A percentile compares a stretch with the other conserved stretches of the same genome.
Conservation (phyloP, 1,139 yeast species). For the Suhomyces wounanorum region DNA sequence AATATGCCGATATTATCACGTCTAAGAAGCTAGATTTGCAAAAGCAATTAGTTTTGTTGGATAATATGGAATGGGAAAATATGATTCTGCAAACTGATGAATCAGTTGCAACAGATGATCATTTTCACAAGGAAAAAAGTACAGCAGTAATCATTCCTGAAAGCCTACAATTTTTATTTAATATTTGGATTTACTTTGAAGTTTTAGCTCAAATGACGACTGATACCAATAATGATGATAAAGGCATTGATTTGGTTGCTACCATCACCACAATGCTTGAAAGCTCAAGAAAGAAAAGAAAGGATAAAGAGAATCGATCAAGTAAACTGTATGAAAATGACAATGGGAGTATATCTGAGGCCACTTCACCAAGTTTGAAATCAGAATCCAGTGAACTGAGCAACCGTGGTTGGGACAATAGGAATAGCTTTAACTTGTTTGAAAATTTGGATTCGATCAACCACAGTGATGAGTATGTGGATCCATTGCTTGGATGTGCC, state of each 20-base stretch:
- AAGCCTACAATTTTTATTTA: constrained; percentile 56
- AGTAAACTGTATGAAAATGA: constrained; percentile 9
- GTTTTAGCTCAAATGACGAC: constrained; percentile 67
- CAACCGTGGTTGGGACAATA: constrained; percentile 6
- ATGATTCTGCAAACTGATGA: constrained; percentile 23
- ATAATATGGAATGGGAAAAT: constrained; percentile 38
- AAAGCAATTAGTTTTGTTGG: constrained; percentile 34
- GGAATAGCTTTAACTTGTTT: constrained; percentile 24
- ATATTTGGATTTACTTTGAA: constrained; percentile 67
- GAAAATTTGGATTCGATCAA: constrained; percentile 35
- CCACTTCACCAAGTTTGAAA: constrained; percentile 17
- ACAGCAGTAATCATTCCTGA: constrained; percentile 33
- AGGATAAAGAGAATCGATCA: constrained; percentile 7
- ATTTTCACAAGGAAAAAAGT: constrained; percentile 3
- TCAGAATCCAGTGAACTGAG: constrained; percentile 32
- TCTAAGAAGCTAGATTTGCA: constrained; percentile 21
- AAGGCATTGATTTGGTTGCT: constrained; percentile 46
- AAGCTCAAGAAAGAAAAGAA: constrained; percentile 19
- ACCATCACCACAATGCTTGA: constrained; percentile 38
- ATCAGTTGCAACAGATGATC: constrained; percentile 7
- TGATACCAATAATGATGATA: constrained; percentile 47
- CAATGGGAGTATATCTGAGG: constrained; percentile 7
- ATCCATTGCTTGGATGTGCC: constrained; percentile 67
- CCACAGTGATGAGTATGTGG: constrained; percentile 45
- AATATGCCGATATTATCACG: constrained; percentile 17